These are phyloP conservation scores for Teunomyces barrocoloradensis DNA, from an alignment of 805 yeast genomes.

Conservation along the genomic window DNA sequence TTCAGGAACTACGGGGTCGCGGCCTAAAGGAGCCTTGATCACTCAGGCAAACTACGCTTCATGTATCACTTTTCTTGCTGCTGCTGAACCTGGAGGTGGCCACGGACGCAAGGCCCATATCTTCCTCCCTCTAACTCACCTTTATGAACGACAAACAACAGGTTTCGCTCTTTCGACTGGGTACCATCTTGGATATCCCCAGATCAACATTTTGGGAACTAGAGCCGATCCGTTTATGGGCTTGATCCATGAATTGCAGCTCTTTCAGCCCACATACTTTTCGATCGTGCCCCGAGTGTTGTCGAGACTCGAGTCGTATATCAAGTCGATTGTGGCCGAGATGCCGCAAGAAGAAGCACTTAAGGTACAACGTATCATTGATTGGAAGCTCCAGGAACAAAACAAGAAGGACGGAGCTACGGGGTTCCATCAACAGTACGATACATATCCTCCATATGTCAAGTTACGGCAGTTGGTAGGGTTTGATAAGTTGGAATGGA, in stretches of 20 bases:
- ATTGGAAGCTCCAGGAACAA: constrained; percentile 8
- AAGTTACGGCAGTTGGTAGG: constrained; percentile 13
- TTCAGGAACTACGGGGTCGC: constrained; percentile 69
- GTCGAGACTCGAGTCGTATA: constrained; percentile 29
- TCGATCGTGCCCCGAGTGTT: constrained; percentile 39
- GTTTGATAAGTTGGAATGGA: constrained; percentile 16
- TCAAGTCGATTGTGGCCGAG: constrained; percentile 9
- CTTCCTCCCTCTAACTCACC: constrained; percentile 60
- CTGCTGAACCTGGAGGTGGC: constrained; percentile 1
- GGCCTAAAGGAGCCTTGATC: constrained; percentile 66
- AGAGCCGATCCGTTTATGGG: constrained; percentile 17
- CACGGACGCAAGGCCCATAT: constrained; percentile 9
- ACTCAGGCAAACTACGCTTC: constrained; percentile 53
- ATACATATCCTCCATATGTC: constrained; percentile 14
- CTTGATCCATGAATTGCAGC: constrained; percentile 28
- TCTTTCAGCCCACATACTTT: constrained; percentile 27
- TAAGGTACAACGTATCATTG: constrained; percentile 10
- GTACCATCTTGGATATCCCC: constrained; percentile 51
- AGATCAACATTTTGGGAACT: constrained; percentile 11
- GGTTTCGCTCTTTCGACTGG: constrained; percentile 47
- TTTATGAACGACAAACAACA: constrained; percentile 50
- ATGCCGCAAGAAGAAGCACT: neutral
- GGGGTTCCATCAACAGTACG: constrained; percentile 10
- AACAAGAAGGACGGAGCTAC: constrained; percentile 8
- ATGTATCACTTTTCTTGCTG: constrained; percentile 26